A percentile compares a stretch with the other conserved stretches of the same genome.
These are phyloP conservation scores for Metarhizium robertsii DNA, from an alignment of 2,329 filamentous ascomycete genomes.

Conservation along the genomic window DNA sequence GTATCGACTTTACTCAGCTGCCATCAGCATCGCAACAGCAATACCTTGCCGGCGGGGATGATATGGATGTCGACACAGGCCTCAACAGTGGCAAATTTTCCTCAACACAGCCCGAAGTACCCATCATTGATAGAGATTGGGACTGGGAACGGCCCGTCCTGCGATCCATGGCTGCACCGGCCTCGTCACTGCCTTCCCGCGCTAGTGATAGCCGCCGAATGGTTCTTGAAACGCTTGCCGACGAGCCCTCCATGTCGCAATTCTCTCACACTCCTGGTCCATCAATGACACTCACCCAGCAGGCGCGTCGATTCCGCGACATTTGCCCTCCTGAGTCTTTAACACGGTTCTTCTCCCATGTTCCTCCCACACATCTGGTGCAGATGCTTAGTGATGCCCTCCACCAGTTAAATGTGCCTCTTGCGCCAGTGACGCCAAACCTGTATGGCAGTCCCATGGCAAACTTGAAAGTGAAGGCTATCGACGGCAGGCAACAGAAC, in stretches of 20 bases:
- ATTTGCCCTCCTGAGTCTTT: slow-evolving; percentile 82
- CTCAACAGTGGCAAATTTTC: slow-evolving; percentile 46
- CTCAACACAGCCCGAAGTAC: slow-evolving; percentile 78
- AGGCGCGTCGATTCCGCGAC: slow-evolving; percentile 78
- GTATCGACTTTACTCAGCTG: slow-evolving; percentile 73
- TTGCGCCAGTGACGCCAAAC: slow-evolving; percentile 39
- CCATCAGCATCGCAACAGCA: slow-evolving; percentile 41
- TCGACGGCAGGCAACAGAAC: slow-evolving; percentile 62
- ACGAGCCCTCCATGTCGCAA: slow-evolving; percentile 80
- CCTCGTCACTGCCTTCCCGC: slow-evolving; percentile 24
- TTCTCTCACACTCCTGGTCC: slow-evolving; percentile 74
- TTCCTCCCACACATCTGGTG: slow-evolving; percentile 65
- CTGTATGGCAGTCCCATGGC: slow-evolving; percentile 46
- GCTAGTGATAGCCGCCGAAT: slow-evolving; percentile 26
- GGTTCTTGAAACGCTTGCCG: slow-evolving; percentile 57
- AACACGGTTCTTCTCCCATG: slow-evolving; percentile 84
- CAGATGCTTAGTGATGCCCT: slow-evolving; percentile 73
- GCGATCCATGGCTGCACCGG: slow-evolving; percentile 37
- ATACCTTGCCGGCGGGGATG: slow-evolving; percentile 27
- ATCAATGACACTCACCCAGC: slow-evolving; percentile 78
- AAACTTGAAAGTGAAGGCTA: slow-evolving; percentile 63
- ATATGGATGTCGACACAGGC: slow-evolving; percentile 61
- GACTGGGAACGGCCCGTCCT: slow-evolving; percentile 76
- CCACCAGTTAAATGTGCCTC: slow-evolving; percentile 75
- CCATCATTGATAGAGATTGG: slow-evolving; percentile 64